Conservation (phyloP, 208 protist genomes). For the Leishmania braziliensis region DNA sequence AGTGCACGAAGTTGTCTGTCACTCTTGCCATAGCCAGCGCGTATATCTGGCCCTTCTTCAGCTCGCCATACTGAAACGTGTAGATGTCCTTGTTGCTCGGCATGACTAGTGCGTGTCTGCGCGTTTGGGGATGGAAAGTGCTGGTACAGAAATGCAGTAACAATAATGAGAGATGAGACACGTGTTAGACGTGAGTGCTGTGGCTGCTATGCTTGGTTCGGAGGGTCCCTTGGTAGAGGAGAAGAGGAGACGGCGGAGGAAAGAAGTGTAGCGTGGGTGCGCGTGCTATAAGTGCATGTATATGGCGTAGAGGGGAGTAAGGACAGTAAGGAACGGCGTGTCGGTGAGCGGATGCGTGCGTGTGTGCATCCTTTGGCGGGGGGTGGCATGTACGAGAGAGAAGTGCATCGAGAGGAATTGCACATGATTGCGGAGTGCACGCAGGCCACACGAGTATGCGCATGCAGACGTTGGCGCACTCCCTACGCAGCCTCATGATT, state of each 20-base stretch:
- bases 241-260: not conserved
- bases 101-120: constrained; percentile 26
- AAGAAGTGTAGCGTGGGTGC: not conserved
- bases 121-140: not conserved
- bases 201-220: not conserved
- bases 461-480: not conserved
- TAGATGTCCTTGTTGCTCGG: constrained; percentile 47
- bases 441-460: not conserved
- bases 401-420: not conserved
- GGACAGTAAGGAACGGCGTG: not conserved
- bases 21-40: constrained; percentile 74
- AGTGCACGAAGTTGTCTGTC: constrained; percentile 57
- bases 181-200: constrained; percentile 3
- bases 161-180: not conserved
- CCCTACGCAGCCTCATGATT: not conserved
- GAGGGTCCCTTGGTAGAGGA: not conserved
- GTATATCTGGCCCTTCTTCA: constrained; percentile 46
- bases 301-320: not conserved
- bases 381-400: not conserved
- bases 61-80: constrained; percentile 83
- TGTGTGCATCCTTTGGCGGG: not conserved
- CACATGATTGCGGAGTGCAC: not conserved
- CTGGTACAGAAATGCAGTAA: not conserved
- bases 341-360: not conserved
- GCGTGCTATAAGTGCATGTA: not conserved